phyloP scores from a whole-genome alignment of 768 basidiomycete genomes.

The Tulasnella sp. region DNA sequence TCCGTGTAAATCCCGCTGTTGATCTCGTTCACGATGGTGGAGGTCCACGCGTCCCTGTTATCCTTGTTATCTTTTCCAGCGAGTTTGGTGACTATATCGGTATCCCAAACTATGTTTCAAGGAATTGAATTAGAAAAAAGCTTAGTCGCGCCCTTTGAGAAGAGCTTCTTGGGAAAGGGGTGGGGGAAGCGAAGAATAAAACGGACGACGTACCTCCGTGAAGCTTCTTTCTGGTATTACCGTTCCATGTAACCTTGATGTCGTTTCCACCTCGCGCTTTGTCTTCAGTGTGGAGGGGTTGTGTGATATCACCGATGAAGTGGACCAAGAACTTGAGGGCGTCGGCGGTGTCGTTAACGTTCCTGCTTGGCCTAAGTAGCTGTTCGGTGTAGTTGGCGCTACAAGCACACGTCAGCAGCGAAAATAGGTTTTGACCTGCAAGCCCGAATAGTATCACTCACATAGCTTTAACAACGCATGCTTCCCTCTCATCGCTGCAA shows the following conservation, averaged over 20 bases:
- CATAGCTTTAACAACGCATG: slow-evolving; percentile 12
- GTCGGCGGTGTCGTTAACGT: slow-evolving; percentile 4
- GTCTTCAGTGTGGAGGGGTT: slow-evolving; percentile 16
- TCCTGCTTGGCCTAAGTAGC: background rate
- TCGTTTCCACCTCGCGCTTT: slow-evolving; percentile 1
- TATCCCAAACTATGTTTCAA: slow-evolving; percentile 21
- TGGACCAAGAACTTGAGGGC: slow-evolving; percentile 19
- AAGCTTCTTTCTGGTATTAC: background rate
- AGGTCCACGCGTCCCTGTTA: background rate
- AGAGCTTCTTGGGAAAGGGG: too few relatives aligned
- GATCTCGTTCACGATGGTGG: slow-evolving; percentile 7
- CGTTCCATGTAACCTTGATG: slow-evolving; percentile 1
- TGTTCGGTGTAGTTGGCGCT: background rate
- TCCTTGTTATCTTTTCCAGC: background rate
- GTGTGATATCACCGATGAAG: slow-evolving; percentile 17
- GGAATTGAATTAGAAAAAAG: too few relatives aligned
- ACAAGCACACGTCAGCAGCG: background rate
- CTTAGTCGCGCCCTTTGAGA: too few relatives aligned
- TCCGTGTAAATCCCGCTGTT: slow-evolving; percentile 9
- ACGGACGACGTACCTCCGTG: background rate
- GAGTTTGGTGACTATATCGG: slow-evolving; percentile 8
- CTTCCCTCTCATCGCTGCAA: background rate
- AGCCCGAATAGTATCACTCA: background rate
- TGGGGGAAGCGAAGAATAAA: background rate
- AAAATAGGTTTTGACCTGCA: background rate